Evolutionary conservation across 2,329 filamentous ascomycete genomes (phyloP).

Genomic region (Ploettnerulaceae sp.): DNA sequence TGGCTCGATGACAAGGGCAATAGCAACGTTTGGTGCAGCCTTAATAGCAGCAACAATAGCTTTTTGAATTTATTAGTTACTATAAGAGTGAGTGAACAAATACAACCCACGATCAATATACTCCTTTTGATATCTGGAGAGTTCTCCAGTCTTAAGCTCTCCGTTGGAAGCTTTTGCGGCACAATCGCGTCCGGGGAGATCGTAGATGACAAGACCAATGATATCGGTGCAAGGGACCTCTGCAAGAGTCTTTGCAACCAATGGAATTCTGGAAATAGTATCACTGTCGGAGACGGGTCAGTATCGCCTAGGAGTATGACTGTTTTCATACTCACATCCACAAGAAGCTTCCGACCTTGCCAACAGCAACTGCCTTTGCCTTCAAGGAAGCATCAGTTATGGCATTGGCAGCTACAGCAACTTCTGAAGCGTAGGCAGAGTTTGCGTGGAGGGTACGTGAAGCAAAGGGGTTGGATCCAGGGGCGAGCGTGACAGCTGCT

Average conservation of each 20-base stretch:
- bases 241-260: conserved; percentile 43
- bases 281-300: conserved; percentile 34
- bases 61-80: conserved; percentile 43
- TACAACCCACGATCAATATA: conserved; percentile 48
- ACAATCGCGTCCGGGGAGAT: conserved; percentile 55
- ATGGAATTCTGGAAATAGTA: conserved; percentile 44
- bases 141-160: conserved; percentile 49
- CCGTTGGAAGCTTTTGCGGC: conserved; percentile 53
- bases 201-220: conserved; percentile 47
- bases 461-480: conserved; percentile 44
- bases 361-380: conserved; percentile 31
- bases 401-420: conserved; percentile 48
- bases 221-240: conserved; percentile 44
- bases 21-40: conserved; percentile 19
- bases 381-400: conserved; percentile 50
- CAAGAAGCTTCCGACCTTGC: conserved; percentile 44
- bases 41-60: conserved; percentile 29
- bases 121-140: conserved; percentile 47
- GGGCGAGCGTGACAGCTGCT: conserved; percentile 23
- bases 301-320: background rate
- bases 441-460: conserved; percentile 50
- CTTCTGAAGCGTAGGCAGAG: conserved; percentile 50
- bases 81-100: conserved; percentile 37
- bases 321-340: conserved; percentile 38
- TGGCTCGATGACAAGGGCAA: conserved; percentile 42